Conservation (phyloP, 495 filamentous ascomycete genomes). For the Aspergillus baeticus region DNA sequence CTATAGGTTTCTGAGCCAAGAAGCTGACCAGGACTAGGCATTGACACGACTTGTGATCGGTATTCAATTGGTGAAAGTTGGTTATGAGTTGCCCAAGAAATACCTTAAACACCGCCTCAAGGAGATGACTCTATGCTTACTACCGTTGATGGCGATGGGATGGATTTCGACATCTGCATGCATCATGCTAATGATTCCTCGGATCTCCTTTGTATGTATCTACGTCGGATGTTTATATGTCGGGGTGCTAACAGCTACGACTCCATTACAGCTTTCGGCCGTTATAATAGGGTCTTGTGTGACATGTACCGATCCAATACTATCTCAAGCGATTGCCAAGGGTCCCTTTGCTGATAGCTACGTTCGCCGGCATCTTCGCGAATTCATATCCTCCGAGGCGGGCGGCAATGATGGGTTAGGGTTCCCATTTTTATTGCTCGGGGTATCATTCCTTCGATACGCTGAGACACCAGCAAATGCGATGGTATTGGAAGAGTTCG, state of each 20-base stretch:
- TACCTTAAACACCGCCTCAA: constrained; percentile 28
- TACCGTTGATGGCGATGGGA: constrained; percentile 37
- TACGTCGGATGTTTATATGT: not conserved
- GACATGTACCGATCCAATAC: constrained; percentile 60
- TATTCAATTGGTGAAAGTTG: constrained; percentile 47
- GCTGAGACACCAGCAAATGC: constrained; percentile 37
- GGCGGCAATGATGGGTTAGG: constrained; percentile 63
- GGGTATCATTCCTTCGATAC: constrained; percentile 53
- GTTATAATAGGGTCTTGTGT: constrained; percentile 62
- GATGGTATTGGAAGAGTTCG: constrained; percentile 20
- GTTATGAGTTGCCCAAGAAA: constrained; percentile 33
- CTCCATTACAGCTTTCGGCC: constrained; percentile 43
- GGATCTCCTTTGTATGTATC: constrained; percentile 33
- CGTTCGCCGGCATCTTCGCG: constrained; percentile 54
- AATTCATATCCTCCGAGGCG: constrained; percentile 62
- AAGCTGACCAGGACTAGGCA: constrained; percentile 24
- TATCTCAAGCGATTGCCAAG: constrained; percentile 61
- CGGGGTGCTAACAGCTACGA: constrained; percentile 18
- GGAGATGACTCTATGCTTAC: constrained; percentile 37
- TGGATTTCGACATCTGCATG: constrained; percentile 39
- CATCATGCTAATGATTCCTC: constrained; percentile 35
- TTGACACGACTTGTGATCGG: constrained; percentile 54
- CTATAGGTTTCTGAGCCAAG: not conserved
- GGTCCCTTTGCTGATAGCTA: constrained; percentile 62
- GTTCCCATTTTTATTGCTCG: constrained; percentile 58